These are phyloP conservation scores for Anisodus acutangulus DNA, from an alignment of 257 asterid species.

Conservation along the genomic window DNA sequence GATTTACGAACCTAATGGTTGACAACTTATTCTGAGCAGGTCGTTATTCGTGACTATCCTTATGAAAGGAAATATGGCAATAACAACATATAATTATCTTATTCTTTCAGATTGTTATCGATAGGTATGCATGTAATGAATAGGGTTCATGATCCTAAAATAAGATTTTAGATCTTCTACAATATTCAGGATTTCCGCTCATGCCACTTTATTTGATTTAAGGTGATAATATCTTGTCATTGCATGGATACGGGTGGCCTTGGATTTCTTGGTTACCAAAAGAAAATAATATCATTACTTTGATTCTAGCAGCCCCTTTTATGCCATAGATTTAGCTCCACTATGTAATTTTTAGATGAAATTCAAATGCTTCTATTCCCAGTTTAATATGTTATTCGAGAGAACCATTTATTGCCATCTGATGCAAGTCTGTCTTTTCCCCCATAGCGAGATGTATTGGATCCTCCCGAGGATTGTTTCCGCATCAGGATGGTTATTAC, in stretches of 20 bases:
- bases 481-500: conserved; percentile 92
- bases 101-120: conserved; percentile 18
- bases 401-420: conserved; percentile 37
- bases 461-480: conserved; percentile 96
- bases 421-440: conserved; percentile 59
- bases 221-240: background rate
- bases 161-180: background rate
- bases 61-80: conserved; percentile 21
- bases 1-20: background rate
- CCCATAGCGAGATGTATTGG: conserved; percentile 81
- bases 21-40: background rate
- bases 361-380: conserved; percentile 3
- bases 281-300: background rate
- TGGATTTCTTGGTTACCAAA: background rate
- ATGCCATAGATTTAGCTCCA: background rate
- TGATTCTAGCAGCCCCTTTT: background rate
- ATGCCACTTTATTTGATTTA: background rate
- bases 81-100: background rate
- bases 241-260: conserved; percentile 9
- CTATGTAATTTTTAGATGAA: background rate
- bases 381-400: conserved; percentile 13
- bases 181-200: conserved; percentile 17
- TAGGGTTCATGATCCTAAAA: conserved; percentile 3
- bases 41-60: background rate
- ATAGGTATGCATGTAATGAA: background rate